Base-by-base conservation (phyloP, 116 monocot species). In the Papilionanthe hybrid region DNA sequence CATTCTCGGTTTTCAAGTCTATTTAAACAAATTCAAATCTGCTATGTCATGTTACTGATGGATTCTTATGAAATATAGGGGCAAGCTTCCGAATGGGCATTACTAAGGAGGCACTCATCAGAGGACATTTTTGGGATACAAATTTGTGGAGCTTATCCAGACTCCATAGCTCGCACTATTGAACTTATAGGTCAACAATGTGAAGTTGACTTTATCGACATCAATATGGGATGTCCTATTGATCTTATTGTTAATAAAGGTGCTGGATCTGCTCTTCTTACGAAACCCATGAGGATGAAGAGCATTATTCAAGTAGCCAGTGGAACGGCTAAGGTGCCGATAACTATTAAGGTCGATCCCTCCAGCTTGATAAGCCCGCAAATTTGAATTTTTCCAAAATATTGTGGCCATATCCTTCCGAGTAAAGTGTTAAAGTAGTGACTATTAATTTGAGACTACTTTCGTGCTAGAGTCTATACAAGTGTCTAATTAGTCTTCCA, bases 171-270 rank as follows among this genome's bases (percentile, higher is more conserved):
- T 73, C 89, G 87, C 2, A 91, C 97, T 68, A 87, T 94, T 85
- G 97, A 97, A 58, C 88, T 97, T 55, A 89, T 94, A 72, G 88
- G 90, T 32, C 86, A 81, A 65, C 89, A 94, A 81, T 97, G 96
- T 44, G 44, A 69, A 44, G 85, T 94, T 84, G 96, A 97, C 72
- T 97, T 92, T 66, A 85, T 97, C 77, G 96, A 97, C 76, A 92
- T 94, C 55, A 97, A 94, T 81, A 97, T 97, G 96, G 96, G 96
- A 32, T 97, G 96, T 74, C 96, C 96, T 29, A 97, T 97, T 80
- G 96, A 97, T 79, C 65, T 94, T 73, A 91, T 97, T 76, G 90
- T 90, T 57, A 97, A 97, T 87, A 97, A 87, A 83, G 94, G 94
- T 49, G 94, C 96, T 83, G 96, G 96, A 55, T 97, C 96, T 83